Conservation (phyloP, 2,329 filamentous ascomycete species). For the Aspergillus pseudonomiae region DNA sequence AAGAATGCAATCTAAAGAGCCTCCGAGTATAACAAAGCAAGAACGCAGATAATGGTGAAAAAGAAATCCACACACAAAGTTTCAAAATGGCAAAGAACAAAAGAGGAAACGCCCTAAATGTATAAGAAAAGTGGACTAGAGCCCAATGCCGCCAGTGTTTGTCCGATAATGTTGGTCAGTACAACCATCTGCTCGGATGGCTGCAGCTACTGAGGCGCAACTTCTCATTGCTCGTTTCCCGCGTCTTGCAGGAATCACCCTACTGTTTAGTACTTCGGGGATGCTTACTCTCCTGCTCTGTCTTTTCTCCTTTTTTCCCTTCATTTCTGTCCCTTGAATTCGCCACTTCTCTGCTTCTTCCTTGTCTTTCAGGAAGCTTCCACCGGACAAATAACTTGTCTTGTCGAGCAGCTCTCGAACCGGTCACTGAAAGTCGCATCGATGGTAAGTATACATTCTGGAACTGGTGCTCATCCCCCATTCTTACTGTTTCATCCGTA, state of each 20-base stretch:
- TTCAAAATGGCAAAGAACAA: conserved; percentile 1
- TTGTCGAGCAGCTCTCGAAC: not conserved
- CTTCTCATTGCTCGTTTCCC: conserved; percentile 9
- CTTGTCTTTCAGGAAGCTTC: not conserved
- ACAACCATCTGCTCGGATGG: conserved; percentile 27
- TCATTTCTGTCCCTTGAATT: not conserved
- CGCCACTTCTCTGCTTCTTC: not conserved
- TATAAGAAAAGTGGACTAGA: conserved; percentile 2
- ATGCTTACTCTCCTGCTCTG: not conserved
- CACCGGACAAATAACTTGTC: not conserved
- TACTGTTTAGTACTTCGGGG: not conserved
- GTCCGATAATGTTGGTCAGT: conserved; percentile 26
- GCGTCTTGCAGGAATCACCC: not conserved
- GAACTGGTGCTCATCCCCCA: not conserved
- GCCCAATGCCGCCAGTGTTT: conserved; percentile 22
- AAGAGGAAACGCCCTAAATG: not conserved
- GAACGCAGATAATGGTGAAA: not conserved
- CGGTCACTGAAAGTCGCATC: not conserved
- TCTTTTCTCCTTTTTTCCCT: not conserved
- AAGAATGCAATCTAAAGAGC: conserved; percentile 5
- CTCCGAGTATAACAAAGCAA: conserved; percentile 5
- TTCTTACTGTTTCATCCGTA: not conserved
- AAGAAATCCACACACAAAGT: not conserved
- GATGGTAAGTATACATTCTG: not conserved
- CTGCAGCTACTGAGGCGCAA: conserved; percentile 23